These are phyloP conservation scores for Colletotrichum navitas DNA, from an alignment of 2,329 filamentous ascomycete genomes.

Conservation along the genomic window DNA sequence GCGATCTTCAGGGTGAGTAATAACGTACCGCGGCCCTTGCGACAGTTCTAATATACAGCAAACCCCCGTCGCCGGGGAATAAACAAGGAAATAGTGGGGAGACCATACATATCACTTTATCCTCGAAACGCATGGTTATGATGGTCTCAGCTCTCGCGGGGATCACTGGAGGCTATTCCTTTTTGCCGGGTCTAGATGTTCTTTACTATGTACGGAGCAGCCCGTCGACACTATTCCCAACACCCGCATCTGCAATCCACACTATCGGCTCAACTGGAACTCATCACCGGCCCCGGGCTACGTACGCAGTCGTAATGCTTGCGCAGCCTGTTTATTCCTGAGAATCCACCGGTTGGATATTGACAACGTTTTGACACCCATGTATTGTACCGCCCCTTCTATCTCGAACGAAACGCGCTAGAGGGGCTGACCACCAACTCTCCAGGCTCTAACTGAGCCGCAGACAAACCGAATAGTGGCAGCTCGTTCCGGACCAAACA, in stretches of 20 bases:
- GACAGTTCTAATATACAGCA: slow-evolving; percentile 27
- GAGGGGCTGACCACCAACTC: slow-evolving; percentile 1
- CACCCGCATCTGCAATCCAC: slow-evolving; percentile 8
- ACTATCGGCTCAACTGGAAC: slow-evolving; percentile 18
- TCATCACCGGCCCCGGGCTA: slow-evolving; percentile 20
- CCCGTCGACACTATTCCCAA: neutral
- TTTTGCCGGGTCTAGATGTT: slow-evolving; percentile 25
- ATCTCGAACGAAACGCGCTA: slow-evolving; percentile 11
- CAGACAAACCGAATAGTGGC: slow-evolving; percentile 30
- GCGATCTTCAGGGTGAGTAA: slow-evolving; percentile 1
- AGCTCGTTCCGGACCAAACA: slow-evolving; percentile 13
- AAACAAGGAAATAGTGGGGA: slow-evolving; percentile 36
- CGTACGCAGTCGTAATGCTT: too few relatives aligned
- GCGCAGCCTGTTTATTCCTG: slow-evolving; percentile 13
- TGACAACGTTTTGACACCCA: slow-evolving; percentile 28
- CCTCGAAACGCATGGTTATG: slow-evolving; percentile 30
- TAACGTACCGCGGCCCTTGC: neutral
- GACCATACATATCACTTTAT: slow-evolving; percentile 3
- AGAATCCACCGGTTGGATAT: slow-evolving; percentile 28
- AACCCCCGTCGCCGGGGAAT: slow-evolving; percentile 32
- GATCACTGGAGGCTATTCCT: neutral
- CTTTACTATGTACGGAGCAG: neutral
- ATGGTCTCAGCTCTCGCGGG: neutral
- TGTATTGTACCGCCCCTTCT: slow-evolving; percentile 21
- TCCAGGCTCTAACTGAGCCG: slow-evolving; percentile 21